Conservation (phyloP, 352 stramenopile species). For the Phytophthora meadii region DNA sequence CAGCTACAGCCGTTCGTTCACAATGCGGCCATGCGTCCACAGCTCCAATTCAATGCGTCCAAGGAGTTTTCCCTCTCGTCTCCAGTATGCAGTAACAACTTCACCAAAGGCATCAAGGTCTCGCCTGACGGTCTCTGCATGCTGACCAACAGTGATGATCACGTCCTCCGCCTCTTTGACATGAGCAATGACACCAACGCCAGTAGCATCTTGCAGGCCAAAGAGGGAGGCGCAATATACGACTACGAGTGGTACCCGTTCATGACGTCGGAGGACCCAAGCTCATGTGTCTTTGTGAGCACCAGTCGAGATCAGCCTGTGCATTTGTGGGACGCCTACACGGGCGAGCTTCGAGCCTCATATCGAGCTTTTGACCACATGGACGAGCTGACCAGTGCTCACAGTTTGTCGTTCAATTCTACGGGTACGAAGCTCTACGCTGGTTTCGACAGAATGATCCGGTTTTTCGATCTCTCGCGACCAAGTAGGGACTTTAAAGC, state of each 20-base stretch:
- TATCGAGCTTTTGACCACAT: constrained; percentile 88
- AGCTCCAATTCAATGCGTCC: constrained; percentile 30
- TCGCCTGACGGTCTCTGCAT: constrained; percentile 88
- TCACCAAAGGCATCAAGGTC: constrained; percentile 75
- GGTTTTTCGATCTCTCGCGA: constrained; percentile 81
- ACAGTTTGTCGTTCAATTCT: constrained; percentile 84
- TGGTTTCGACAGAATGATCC: constrained; percentile 87
- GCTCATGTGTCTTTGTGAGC: constrained; percentile 86
- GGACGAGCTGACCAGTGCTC: constrained; percentile 84
- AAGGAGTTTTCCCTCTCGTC: constrained; percentile 38
- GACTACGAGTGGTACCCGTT: constrained; percentile 90
- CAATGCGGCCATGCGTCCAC: constrained; percentile 22
- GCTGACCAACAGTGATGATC: constrained; percentile 87
- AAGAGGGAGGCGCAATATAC: constrained; percentile 86
- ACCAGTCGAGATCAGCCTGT: constrained; percentile 89
- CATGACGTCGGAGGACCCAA: constrained; percentile 81
- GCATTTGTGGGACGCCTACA: constrained; percentile 94
- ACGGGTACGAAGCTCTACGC: constrained; percentile 83
- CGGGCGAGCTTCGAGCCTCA: constrained; percentile 74
- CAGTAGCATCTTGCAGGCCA: constrained; percentile 55
- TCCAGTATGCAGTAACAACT: constrained; percentile 58
- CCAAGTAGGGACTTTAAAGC: constrained; percentile 66
- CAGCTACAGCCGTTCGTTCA: constrained; percentile 26
- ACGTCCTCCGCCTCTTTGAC: constrained; percentile 84
- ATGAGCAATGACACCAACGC: constrained; percentile 19